Evolutionary conservation across 331 rosid species (phyloP), one percentile per base, ranked within the genome.

Genomic region (Spiraea crenata): DNA sequence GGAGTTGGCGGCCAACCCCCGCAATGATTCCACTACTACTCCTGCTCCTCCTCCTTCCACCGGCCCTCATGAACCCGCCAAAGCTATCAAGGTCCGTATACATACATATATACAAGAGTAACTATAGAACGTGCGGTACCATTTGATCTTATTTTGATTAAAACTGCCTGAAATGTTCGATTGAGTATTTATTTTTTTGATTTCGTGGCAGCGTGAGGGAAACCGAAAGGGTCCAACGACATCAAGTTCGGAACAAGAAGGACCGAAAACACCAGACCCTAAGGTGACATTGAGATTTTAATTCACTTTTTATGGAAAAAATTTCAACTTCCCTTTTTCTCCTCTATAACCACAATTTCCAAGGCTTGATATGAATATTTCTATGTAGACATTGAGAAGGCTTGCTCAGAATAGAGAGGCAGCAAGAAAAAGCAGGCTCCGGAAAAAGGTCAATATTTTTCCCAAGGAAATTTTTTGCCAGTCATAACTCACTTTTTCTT

Each of bases 331-430:
- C 38, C 25, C 38, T 54, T 50, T 8, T 31, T 42, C 7, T 3
- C 1, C 20, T 58, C 35, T 34, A 39, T 37, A 54, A 4, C 41
- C 14, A 47, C 7, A 57, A 25, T 57, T 39, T 41, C 71, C 58
- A 49, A 37, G 34, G 6, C 65, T 20, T 31, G 35, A 9, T 42
- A n/a, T 39, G 4, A 9, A 52, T 73, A 35, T 71, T 76, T 25
- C 46, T 74, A 50, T 67, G 79, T 84, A 93, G 99, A 91, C 91
- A n/a, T 82, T 93, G 17, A 89, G 99, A 77, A 86, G 99, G 81
- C 95, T 93, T 80, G 99, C 99, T 62, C 99, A 93, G 88, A 93
- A 93, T 87, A 88, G 99, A 71, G 99, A 93, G 82, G 99, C 99
- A 77, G 99, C 99, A 45, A 89, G 96, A 84, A 93, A 93, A 83